Percentiles rank a stretch among this genome's conserved stretches.
These are phyloP conservation scores for Aspergillus sp. DNA, from an alignment of 2,329 filamentous ascomycete genomes.

Conservation along the genomic window DNA sequence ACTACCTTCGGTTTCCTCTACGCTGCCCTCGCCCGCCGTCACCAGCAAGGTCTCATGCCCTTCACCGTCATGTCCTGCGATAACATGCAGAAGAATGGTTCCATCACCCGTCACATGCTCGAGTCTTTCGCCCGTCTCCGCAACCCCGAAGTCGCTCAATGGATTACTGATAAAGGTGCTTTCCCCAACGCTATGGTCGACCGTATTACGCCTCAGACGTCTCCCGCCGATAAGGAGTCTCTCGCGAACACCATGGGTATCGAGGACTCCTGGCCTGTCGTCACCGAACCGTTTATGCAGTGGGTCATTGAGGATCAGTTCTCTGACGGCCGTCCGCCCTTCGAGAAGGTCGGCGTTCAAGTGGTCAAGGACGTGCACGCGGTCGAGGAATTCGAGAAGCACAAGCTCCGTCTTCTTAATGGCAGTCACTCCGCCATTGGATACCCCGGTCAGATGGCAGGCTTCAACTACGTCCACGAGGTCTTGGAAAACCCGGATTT, in stretches of 20 bases:
- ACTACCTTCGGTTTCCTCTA: constrained; percentile 59
- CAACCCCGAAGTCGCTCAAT: constrained; percentile 52
- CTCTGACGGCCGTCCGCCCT: constrained; percentile 53
- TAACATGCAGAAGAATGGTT: constrained; percentile 61
- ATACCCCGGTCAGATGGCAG: constrained; percentile 55
- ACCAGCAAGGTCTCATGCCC: constrained; percentile 51
- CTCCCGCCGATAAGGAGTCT: constrained; percentile 47
- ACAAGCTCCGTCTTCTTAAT: constrained; percentile 59
- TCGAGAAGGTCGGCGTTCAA: constrained; percentile 57
- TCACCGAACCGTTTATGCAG: constrained; percentile 60
- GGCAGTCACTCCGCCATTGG: constrained; percentile 56
- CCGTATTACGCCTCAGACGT: constrained; percentile 57
- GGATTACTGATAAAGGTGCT: constrained; percentile 51
- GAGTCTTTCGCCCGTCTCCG: constrained; percentile 52
- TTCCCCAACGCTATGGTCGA: constrained; percentile 62
- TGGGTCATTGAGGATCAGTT: constrained; percentile 60
- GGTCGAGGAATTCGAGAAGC: constrained; percentile 59
- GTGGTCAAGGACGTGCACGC: constrained; percentile 55
- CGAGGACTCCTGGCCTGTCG: constrained; percentile 56
- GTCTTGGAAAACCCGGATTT: constrained; percentile 54
- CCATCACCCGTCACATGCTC: constrained; percentile 57
- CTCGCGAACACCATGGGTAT: constrained; percentile 52
- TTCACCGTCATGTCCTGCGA: constrained; percentile 60
- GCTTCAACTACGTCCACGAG: constrained; percentile 58
- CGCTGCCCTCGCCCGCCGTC: constrained; percentile 52